Percentiles rank a stretch among this genome's conserved stretches.
Conservation (phyloP, 2,329 filamentous ascomycete genomes). For the Calonectria naviculata region DNA sequence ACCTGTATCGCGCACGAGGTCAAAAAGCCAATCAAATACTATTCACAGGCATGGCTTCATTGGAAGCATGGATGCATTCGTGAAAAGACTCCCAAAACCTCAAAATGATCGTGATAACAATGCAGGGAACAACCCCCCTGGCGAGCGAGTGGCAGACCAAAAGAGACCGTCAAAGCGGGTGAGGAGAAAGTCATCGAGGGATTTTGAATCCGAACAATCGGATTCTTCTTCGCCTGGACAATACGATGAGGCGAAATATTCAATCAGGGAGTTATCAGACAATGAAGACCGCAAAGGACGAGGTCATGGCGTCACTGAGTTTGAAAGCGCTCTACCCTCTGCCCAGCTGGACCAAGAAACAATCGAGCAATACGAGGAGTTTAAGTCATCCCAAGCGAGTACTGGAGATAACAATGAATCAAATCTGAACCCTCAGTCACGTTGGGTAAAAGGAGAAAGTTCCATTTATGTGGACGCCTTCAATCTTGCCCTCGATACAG, state of each 20-base stretch:
- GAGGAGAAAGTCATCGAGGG: constrained; percentile 40
- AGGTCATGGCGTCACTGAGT: constrained; percentile 41
- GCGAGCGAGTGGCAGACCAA: constrained; percentile 21
- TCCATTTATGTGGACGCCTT: constrained; percentile 99
- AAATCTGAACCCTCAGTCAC: constrained; percentile 51
- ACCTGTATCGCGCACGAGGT: not conserved
- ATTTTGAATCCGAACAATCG: constrained; percentile 37
- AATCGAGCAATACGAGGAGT: constrained; percentile 82
- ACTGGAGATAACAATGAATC: constrained; percentile 49
- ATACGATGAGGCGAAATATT: not conserved
- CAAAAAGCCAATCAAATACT: not conserved
- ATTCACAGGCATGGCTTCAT: constrained; percentile 19
- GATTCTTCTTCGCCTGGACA: constrained; percentile 28
- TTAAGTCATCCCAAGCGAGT: constrained; percentile 65
- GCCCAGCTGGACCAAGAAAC: constrained; percentile 76
- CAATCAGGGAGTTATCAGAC: constrained; percentile 32
- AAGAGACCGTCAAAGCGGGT: constrained; percentile 45
- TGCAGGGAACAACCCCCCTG: constrained; percentile 14
- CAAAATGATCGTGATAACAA: constrained; percentile 22
- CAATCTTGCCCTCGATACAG: constrained; percentile 89
- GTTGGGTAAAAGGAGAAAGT: constrained; percentile 80
- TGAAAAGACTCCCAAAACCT: constrained; percentile 43
- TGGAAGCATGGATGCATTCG: constrained; percentile 52
- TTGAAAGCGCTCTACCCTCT: constrained; percentile 71
- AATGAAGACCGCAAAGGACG: constrained; percentile 27